These are phyloP conservation scores for Solidago caesia DNA, from an alignment of 129 eudicot genomes.

Conservation along the genomic window DNA sequence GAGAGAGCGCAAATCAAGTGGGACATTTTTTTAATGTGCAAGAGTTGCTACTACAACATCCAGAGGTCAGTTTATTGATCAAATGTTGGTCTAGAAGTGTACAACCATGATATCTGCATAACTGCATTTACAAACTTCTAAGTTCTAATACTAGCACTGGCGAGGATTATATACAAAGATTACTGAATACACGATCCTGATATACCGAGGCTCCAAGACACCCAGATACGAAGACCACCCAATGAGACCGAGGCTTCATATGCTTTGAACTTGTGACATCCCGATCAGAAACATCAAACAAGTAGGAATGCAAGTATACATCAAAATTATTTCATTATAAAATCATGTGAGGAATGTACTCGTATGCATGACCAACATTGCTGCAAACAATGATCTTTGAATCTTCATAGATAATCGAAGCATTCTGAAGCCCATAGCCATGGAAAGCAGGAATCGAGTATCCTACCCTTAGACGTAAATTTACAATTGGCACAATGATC, in stretches of 20 bases:
- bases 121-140: constrained; percentile 15
- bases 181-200: constrained; percentile 6
- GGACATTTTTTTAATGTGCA: too few relatives aligned
- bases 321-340: background rate
- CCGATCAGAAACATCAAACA: background rate
- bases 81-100: background rate
- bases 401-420: constrained; percentile 44
- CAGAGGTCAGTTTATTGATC: background rate
- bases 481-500: constrained; percentile 60
- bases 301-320: constrained; percentile 1
- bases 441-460: constrained; percentile 52
- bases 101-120: constrained; percentile 11
- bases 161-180: constrained; percentile 12
- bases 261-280: constrained; percentile 16
- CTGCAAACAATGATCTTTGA: constrained; percentile 62
- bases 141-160: constrained; percentile 8
- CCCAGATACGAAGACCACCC: background rate
- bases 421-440: constrained; percentile 70
- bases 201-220: background rate
- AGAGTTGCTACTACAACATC: too few relatives aligned
- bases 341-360: constrained; percentile 22
- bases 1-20: too few relatives aligned
- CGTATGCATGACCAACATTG: constrained; percentile 42
- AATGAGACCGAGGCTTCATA: background rate
- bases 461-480: constrained; percentile 53